A percentile compares a stretch with the other conserved stretches of the same genome.
Conservation (phyloP, 2,329 filamentous ascomycete genomes). For the Alternaria brassicicola region DNA sequence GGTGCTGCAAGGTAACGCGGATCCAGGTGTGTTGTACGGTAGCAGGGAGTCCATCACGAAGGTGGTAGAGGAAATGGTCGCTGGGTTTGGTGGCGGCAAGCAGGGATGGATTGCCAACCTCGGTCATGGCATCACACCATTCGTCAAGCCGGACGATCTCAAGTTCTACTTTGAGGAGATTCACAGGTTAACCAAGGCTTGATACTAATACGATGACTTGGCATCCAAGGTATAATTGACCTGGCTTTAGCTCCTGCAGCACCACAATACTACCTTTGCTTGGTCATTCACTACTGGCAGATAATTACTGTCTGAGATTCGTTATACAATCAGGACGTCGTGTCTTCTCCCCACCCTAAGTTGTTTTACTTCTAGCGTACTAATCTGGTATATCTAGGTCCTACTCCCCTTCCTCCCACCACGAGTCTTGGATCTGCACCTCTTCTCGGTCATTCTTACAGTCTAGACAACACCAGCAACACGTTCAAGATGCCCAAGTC, state of each 20-base stretch:
- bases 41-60: conserved; percentile 78
- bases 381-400: not conserved
- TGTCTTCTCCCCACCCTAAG: not conserved
- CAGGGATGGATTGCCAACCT: conserved; percentile 97
- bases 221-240: not conserved
- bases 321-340: no score
- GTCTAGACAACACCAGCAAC: not conserved
- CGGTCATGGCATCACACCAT: conserved; percentile 93
- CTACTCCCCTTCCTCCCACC: fast-evolving
- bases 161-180: conserved; percentile 95
- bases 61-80: conserved; percentile 83
- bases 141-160: conserved; percentile 90
- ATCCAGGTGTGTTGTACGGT: conserved; percentile 91
- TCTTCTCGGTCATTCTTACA: fast-evolving
- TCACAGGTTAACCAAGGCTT: conserved; percentile 56
- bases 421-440: no score
- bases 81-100: conserved; percentile 81
- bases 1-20: conserved; percentile 93
- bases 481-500: not conserved
- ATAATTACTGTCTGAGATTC: not conserved
- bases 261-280: not conserved
- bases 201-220: not conserved
- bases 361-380: no score
- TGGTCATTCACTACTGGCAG: not conserved
- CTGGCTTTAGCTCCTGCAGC: no score